These are phyloP conservation scores for Pythium aquatile DNA, from an alignment of 352 stramenopile genomes.

Conservation along the genomic window DNA sequence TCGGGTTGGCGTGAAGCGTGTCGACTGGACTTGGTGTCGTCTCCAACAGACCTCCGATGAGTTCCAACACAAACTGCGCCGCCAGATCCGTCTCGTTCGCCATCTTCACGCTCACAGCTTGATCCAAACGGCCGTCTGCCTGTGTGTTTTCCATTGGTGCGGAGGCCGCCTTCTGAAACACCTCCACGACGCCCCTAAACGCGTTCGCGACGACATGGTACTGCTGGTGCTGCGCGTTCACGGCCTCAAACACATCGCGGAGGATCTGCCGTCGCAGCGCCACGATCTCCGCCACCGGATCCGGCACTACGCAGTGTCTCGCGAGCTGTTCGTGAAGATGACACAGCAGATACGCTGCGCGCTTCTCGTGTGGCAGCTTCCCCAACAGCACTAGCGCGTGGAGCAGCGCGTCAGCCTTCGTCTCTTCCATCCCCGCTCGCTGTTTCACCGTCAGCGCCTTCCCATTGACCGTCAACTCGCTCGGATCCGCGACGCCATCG, in stretches of 20 bases:
- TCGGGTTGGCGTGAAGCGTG: not conserved
- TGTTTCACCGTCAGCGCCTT: constrained; percentile 7
- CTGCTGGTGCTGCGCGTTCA: constrained; percentile 25
- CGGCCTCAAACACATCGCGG: constrained; percentile 52
- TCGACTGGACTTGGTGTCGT: not conserved
- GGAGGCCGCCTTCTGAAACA: constrained; percentile 1
- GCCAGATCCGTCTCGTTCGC: constrained; percentile 7
- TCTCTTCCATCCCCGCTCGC: constrained; percentile 6
- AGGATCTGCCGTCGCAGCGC: constrained; percentile 55
- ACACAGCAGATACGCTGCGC: constrained; percentile 41
- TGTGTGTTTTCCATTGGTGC: not conserved
- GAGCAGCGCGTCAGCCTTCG: constrained; percentile 36
- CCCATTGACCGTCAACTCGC: constrained; percentile 6
- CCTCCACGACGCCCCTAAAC: constrained; percentile 3
- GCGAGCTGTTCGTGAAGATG: constrained; percentile 50
- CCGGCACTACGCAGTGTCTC: constrained; percentile 38
- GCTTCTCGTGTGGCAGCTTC: constrained; percentile 40
- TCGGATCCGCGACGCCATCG: constrained; percentile 13
- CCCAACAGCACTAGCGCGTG: constrained; percentile 56
- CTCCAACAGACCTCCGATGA: constrained; percentile 28
- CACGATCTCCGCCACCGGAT: constrained; percentile 60
- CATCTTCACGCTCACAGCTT: not conserved
- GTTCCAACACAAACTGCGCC: constrained; percentile 7
- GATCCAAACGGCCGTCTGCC: not conserved
- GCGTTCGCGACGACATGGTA: not conserved